A percentile compares a stretch with the other conserved stretches of the same genome.
These are phyloP conservation scores for Cornus controversa DNA, from an alignment of 148 eudicot species.

Conservation along the genomic window DNA sequence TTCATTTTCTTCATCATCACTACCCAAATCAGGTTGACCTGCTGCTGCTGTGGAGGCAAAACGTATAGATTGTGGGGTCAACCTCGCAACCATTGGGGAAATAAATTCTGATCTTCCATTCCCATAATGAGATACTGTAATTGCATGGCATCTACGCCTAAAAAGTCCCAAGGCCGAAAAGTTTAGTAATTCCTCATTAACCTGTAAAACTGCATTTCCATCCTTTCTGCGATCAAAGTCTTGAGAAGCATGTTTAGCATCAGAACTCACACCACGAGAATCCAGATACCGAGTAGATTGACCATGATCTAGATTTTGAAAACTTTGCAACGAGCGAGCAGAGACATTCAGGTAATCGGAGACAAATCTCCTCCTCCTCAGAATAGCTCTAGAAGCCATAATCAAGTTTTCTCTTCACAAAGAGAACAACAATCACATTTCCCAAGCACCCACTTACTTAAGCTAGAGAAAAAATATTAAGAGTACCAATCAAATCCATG, in stretches of 20 bases:
- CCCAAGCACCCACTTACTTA: constrained; percentile 13
- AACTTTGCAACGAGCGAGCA: constrained; percentile 31
- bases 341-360: constrained; percentile 33
- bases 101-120: constrained; percentile 25
- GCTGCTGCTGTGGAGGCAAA: constrained; percentile 49
- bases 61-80: constrained; percentile 26
- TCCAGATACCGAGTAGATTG: constrained; percentile 21
- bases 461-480: constrained; percentile 8
- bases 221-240: constrained; percentile 17
- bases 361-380: constrained; percentile 39
- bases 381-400: constrained; percentile 47
- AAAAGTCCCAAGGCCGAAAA: constrained; percentile 30
- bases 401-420: constrained; percentile 10
- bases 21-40: constrained; percentile 53
- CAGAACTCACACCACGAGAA: constrained; percentile 25
- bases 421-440: constrained; percentile 16
- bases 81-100: constrained; percentile 18
- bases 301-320: constrained; percentile 24
- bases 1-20: constrained; percentile 57
- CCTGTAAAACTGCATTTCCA: constrained; percentile 1
- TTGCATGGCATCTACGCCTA: constrained; percentile 19
- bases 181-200: constrained; percentile 14
- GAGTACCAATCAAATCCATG: neutral
- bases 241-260: constrained; percentile 20
- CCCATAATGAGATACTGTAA: constrained; percentile 12